Evolutionary conservation across 2,329 filamentous ascomycete genomes (phyloP), one percentile per base, ranked within the genome.

Genomic region (Chaetomium sp.): DNA sequence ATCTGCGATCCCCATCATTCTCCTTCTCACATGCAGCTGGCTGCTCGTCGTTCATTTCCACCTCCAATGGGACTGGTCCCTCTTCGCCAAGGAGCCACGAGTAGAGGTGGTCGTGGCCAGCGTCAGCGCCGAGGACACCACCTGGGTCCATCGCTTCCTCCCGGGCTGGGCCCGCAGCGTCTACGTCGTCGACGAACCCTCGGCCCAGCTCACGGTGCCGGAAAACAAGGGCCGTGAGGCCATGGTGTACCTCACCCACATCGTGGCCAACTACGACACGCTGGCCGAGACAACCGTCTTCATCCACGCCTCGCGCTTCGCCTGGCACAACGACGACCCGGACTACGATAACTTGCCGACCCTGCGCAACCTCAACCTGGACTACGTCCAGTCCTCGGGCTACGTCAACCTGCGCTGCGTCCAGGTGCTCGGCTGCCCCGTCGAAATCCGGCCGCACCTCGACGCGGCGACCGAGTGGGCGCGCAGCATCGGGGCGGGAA

Each of bases 351-450:
- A 81, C n/a, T 78, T 85, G 21, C 75, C 78, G 2, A 77, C 81
- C 2, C 79, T 87, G 63, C 79, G 78, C 57, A 75, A 75, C 47
- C 78, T 87, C 19, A 80, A 79, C 29, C 72, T 83, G 25, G 74
- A 80, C 23, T 80, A 83, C 63, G 78, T 88, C n/a, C 78, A 80
- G 56, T 73, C 78, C 60, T 77, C 80, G 58, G 86, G 85, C 54
- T 88, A 87, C 72, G 81, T 83, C 68, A 88, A 88, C 70, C 78
- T 88, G 58, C 82, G 86, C 59, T 88, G 86, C 72, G 82, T 82
- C 68, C 84, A 81, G 82, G 77, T 81, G 50, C 82, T 85, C 2
- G 85, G 85, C 9, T 88, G 86, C 67, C 79, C 82, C 4, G 73
- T 69, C 56, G 80, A 82, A 75, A 81, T 84, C 69, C 74, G 74